These are phyloP conservation scores for Dryadomyces quercus-mongolicae DNA, from an alignment of 2,329 filamentous ascomycete species.

Conservation along the genomic window DNA sequence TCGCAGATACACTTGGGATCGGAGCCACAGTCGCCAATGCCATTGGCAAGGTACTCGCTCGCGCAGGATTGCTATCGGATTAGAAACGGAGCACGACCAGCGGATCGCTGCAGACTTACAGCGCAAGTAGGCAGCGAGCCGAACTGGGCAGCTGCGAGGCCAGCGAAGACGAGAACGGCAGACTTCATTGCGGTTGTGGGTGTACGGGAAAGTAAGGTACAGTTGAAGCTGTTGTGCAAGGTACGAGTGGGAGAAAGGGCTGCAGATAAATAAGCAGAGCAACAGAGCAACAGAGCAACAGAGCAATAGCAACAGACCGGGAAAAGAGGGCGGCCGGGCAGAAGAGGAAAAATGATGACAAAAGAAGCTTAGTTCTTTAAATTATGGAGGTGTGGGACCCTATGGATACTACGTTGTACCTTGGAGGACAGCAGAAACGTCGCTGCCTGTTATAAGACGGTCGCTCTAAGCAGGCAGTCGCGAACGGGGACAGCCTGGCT, in stretches of 20 bases:
- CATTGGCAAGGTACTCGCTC: constrained; percentile 15
- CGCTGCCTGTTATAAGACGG: not conserved
- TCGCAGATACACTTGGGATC: constrained; percentile 29
- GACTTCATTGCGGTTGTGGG: constrained; percentile 28
- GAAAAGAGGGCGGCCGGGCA: not conserved
- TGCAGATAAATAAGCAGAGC: not conserved
- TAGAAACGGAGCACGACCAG: too few species aligned
- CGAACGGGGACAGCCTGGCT: too few species aligned
- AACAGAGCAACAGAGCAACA: not conserved
- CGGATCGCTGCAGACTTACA: constrained; percentile 33
- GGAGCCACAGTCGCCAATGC: constrained; percentile 22
- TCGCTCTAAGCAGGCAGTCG: too few species aligned
- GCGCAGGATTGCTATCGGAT: constrained; percentile 14
- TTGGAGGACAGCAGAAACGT: not conserved
- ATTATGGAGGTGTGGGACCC: not conserved
- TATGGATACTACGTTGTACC: not conserved
- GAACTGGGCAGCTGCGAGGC: constrained; percentile 39
- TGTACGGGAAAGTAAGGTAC: not conserved
- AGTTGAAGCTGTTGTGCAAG: too few species aligned
- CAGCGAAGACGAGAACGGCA: constrained; percentile 28
- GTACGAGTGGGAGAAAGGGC: not conserved
- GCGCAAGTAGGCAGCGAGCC: constrained; percentile 37
- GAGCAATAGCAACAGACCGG: not conserved
- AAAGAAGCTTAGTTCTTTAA: not conserved
- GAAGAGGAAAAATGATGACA: not conserved